Evolutionary conservation across 2,329 filamentous ascomycete genomes (phyloP), one percentile per base, ranked within the genome.

Genomic region (Alternaria tenuissima): DNA sequence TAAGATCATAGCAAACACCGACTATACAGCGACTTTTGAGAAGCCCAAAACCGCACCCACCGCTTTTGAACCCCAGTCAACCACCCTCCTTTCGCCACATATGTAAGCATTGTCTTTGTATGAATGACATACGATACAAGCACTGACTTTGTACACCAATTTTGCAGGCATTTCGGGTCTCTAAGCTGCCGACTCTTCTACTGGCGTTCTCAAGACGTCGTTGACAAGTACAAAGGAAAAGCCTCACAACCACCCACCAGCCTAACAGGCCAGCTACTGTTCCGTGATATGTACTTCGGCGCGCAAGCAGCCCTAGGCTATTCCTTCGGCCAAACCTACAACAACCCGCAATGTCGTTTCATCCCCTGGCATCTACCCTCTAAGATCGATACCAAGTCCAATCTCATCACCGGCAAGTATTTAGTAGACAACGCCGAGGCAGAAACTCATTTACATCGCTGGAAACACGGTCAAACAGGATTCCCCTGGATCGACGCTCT

Each of bases 271-370:
- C 91, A 94, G 68, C 78, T 94, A 1, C 81, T 93, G 11, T 94
- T 94, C 75, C 84, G 91, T 16, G 91, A 94, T 73, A 94, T 94
- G 91, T 94, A 93, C 77, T 93, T 94, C 68, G 90, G 86, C 14
- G 90, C 91, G 0, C 90, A 94, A 73, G 89, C 90, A 1, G 84
- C 86, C 0, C 79, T 93, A 1, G 91, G 91, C 0, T 81, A 85
- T 32, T 69, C 80, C 0, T 93, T 92, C 67, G 82, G 80, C 1
- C 89, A 91, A 69, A 89, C 89, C 1, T 80, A 85, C 49, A 85
- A 86, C 36, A 94, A 94, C 69, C 76, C 83, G 0, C 80, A 89
- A 64, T 89, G 87, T 39, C 85, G 90, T n/a, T 93, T 93, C 76
- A 86, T 94, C 14, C 90, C 90, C 4, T 94, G 91, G 91, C 90